Evolutionary conservation across 2,329 filamentous ascomycete genomes (phyloP), one percentile per base, ranked within the genome.

Genomic region (Hypoxylon sp.): DNA sequence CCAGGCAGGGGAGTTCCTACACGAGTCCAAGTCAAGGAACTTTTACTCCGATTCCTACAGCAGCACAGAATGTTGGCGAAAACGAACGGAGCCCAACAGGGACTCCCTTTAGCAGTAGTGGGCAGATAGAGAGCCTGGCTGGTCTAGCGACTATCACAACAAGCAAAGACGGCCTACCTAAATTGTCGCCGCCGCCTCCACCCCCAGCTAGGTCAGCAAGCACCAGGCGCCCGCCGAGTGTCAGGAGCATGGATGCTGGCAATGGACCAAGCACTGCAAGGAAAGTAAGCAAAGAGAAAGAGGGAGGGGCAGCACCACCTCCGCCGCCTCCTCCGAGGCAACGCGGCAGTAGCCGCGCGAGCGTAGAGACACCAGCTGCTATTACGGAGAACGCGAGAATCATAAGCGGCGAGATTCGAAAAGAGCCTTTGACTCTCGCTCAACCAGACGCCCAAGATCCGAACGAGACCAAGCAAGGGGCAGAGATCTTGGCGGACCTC

Each of bases 401-500:
- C 27, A 19, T 24, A 31, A 59, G 59, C 31, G 29, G 39, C 19
- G 68, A 67, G 4, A 27, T 24, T 13, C 54, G 19, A n/a, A 53
- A 58, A 15, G 58, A 61, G 6, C 4, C 29, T 31, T 6, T 37
- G 15, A 6, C 8, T n/a, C 11, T 52, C 2, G 7, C 48, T 21
- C 47, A 53, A 29, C 3, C 53, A 2, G 15, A 35, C 29, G 11
- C 35, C n/a, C 39, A 44, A 24, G 21, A 4, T 15, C 29, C 44
- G 47, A n/a, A 24, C 7, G 64, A 76, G 31, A 73, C 50, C 27
- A 77, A 80, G 72, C 76, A 82, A 75, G 76, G 82, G 62, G 71
- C 81, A 46, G 87, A 92, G 75, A 93, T 94, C 65, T 79, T 95
- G 71, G 91, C 91, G 0, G 91, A 94, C 76, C 79, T 95, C 61